Base-by-base conservation (phyloP, 2,329 filamentous ascomycete genomes). In the Sporothrix schenckii region DNA sequence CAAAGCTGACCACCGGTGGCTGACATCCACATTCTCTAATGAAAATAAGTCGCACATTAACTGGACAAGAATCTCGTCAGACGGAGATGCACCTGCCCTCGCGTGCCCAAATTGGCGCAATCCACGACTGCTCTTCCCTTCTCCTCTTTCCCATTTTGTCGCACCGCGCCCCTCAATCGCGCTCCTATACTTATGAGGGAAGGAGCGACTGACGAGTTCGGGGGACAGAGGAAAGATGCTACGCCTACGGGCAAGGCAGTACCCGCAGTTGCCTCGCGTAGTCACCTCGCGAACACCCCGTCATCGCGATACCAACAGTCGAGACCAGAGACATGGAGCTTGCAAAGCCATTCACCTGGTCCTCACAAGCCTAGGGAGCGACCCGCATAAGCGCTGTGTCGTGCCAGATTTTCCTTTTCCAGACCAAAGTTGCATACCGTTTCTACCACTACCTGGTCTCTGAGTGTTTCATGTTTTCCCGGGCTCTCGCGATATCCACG, bases 391-490 rank as follows among this genome's bases (percentile, higher is more conserved):
- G 19, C 16, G 4, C 34, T 39, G 34, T 49, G 21, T 52, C 39
- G 27, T 52, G 27, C 47, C 19, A 52, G 19, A 52, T 24, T 10
- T 39, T 19, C 52, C 19, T 19, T 16, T n/a, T 7, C 52, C 21
- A 58, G 56, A 24, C 66, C 66, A 5, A 9, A 7, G 4, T 68
- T 49, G 52, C 66, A 47, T 67, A 1, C 34, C 66, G 52, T 14
- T 44, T 47, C 52, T 50, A 24, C 63, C 71, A 70, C 70, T 72
- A 66, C 71, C 65, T 16, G 27, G 63, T 66, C 63, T n/a, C 34
- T 50, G 61, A 67, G 56, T 69, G 67, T 69, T 69, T 69, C 54
- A 69, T 54, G 67, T 69, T 34, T 69, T 49, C 58, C 44, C 16
- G 47, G 44, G 21, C 44, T 61, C 54, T 60, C 41, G 27, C 24